Base-by-base conservation (phyloP, 306 rosid species). In the Sophora flavescens region DNA sequence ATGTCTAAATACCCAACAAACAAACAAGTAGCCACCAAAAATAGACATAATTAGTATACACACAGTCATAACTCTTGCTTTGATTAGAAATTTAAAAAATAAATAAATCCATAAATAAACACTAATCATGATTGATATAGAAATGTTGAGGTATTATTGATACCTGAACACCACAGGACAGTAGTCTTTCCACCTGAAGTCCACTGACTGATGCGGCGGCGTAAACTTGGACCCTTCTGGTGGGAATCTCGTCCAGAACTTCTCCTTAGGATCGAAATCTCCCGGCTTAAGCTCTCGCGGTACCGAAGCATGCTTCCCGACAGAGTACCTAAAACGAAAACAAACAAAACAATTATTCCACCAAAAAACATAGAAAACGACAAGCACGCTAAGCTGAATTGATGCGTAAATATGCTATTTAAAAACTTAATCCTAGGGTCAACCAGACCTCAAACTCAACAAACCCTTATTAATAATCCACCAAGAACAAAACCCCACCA, bases 111-210 rank as follows among this genome's bases (percentile, higher is more conserved):
- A 74, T 65, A 54, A 41, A 47, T 47, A 12, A 8, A 13, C 18
- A 10, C 6, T 22, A 60, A 36, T 3, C 22, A 69, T 42, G 11
- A 8, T 4, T 18, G 33, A 22, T 9, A 38, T 1, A 22, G 3
- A 47, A 63, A 59, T 12, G 12, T 41, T 41, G 15, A 45, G 15
- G 22, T 4, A 42, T 63, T 10, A 51, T 71, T 10, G 4, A 73
- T 74, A 87, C 90, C 88, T 87, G 82, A 87, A 87, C 39, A 87
- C 90, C 73, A 84, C 36, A 0, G 90, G 88, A 58, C 88, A 84
- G 58, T 87, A 84, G 50, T 87, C 88, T 65, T 87, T 87, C 90
- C 90, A 87, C 77, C 78, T 84, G 41, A 87, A 87, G 15, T 84
- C 88, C 69, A 81, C 69, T 2, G 88, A 87, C 13, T 84, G 86